Evolutionary conservation across 768 basidiomycete genomes (phyloP).

Genomic region (Rhizopogon sp.): DNA sequence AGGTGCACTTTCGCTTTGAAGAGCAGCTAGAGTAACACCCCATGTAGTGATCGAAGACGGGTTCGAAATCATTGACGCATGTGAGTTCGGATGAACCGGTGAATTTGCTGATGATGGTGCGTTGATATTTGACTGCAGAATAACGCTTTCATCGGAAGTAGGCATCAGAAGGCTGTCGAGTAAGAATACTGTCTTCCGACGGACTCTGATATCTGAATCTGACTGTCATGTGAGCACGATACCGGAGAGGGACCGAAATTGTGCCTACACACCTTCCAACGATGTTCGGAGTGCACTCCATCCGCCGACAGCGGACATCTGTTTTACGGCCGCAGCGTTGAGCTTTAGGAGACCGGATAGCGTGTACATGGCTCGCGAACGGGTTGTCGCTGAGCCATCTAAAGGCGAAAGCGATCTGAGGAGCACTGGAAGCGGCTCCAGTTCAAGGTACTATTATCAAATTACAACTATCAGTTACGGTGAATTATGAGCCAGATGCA

Average conservation of each 20-base stretch:
- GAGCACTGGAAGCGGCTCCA: constrained; percentile 63
- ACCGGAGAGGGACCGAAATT: background rate
- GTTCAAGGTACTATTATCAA: constrained; percentile 47
- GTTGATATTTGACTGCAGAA: constrained; percentile 11
- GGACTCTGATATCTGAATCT: constrained; percentile 77
- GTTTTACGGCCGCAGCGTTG: constrained; percentile 58
- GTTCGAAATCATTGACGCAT: constrained; percentile 55
- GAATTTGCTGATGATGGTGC: constrained; percentile 18
- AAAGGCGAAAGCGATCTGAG: constrained; percentile 56
- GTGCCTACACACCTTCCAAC: constrained; percentile 47
- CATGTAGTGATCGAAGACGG: constrained; percentile 51
- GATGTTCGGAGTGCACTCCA: constrained; percentile 60
- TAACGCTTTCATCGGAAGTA: constrained; percentile 12
- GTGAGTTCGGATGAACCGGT: constrained; percentile 68
- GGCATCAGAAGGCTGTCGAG: constrained; percentile 67
- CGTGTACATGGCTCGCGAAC: constrained; percentile 80
- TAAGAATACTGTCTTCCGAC: constrained; percentile 77
- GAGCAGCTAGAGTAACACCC: constrained; percentile 39
- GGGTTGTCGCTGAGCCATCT: constrained; percentile 44
- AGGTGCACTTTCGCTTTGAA: constrained; percentile 31
- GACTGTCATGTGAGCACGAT: constrained; percentile 1
- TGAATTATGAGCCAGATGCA: background rate
- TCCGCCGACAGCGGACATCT: constrained; percentile 47
- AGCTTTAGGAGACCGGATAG: constrained; percentile 79
- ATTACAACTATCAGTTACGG: constrained; percentile 3